Base-by-base conservation (phyloP, 805 yeast genomes). In the Schwanniomyces vanrijiae region DNA sequence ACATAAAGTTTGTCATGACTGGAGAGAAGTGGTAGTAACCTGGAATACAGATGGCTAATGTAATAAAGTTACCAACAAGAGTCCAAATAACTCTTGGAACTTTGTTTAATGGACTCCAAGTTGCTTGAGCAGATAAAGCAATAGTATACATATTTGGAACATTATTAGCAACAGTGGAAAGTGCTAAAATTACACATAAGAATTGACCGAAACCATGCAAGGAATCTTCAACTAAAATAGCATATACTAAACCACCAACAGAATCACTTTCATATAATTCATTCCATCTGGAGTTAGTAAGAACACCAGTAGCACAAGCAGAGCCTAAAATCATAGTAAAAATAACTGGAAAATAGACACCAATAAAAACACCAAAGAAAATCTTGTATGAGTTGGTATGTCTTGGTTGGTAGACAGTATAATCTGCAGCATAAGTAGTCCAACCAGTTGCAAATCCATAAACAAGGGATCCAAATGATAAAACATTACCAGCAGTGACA, bases 381-480 rank as follows among this genome's bases (percentile, higher is more conserved):
- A 89, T 75, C 61, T 74, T 83, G 61, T 55, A 53, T 38, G 81
- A 71, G 66, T 78, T 79, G 53, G 84, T 81, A 59, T 80, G 76
- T 58, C 78, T 73, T 55, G 86, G 88, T 80, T 87, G 89, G 73
- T 89, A 91, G 38, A 86, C 90, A 42, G 96, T 89, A 71, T 90
- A 91, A 71, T 90, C 97, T 44, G 96, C 82, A 22, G 97, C 94
- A 58, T 84, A 89, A 16, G 96, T 84, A 47, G 95, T 82, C 97
- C 97, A 90, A 52, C 97, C 97, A 45, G 96, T 81, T 43, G 96
- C 95, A 61, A 85, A 90, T 53, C 97, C 97, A 58, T 81, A 90
- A 53, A 87, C 66, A 38, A 94, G 69, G 65, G 90, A 84, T 62
- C 96, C 96, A 55, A 86, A 89, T 18, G 92, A 82, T 47, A 90